Percentiles rank a stretch among this genome's conserved stretches.
phyloP scores from a whole-genome alignment of 768 basidiomycete species.

The Tubosaeta brunneosetosa region DNA sequence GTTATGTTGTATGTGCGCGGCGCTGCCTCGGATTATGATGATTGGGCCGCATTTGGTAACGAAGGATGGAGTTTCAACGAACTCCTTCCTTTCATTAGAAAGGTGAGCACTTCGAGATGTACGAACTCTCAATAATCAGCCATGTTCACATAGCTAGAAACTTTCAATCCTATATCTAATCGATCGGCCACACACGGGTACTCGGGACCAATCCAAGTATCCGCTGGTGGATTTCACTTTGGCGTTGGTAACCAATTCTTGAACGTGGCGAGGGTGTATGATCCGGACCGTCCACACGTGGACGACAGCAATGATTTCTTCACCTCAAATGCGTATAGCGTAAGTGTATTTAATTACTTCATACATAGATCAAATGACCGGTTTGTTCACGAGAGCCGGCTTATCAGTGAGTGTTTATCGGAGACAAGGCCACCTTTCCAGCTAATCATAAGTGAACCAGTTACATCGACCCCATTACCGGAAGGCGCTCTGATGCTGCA shows the following conservation, averaged over 20 bases:
- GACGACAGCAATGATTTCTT: slow-evolving; percentile 48
- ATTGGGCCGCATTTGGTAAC: slow-evolving; percentile 29
- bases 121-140: too few relatives aligned
- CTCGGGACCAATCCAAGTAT: slow-evolving; percentile 29
- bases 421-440: neutral
- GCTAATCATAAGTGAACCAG: slow-evolving; percentile 30
- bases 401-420: slow-evolving; percentile 13
- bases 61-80: slow-evolving; percentile 57
- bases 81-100: slow-evolving; percentile 24
- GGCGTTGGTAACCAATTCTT: slow-evolving; percentile 40
- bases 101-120: too few relatives aligned
- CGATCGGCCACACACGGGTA: slow-evolving; percentile 32
- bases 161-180: slow-evolving; percentile 27
- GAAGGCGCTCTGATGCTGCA: slow-evolving; percentile 28
- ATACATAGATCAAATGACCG: neutral
- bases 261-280: slow-evolving; percentile 41
- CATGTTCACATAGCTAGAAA: slow-evolving; percentile 21
- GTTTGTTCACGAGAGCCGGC: slow-evolving; percentile 6
- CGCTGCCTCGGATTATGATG: slow-evolving; percentile 27
- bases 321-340: slow-evolving; percentile 22
- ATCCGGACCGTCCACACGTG: slow-evolving; percentile 40
- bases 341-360: slow-evolving; percentile 7
- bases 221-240: slow-evolving; percentile 8
- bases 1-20: slow-evolving; percentile 21
- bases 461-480: slow-evolving; percentile 46